Evolutionary conservation across 345 rosid species (phyloP).

Genomic region (Syzygium oleosum): DNA sequence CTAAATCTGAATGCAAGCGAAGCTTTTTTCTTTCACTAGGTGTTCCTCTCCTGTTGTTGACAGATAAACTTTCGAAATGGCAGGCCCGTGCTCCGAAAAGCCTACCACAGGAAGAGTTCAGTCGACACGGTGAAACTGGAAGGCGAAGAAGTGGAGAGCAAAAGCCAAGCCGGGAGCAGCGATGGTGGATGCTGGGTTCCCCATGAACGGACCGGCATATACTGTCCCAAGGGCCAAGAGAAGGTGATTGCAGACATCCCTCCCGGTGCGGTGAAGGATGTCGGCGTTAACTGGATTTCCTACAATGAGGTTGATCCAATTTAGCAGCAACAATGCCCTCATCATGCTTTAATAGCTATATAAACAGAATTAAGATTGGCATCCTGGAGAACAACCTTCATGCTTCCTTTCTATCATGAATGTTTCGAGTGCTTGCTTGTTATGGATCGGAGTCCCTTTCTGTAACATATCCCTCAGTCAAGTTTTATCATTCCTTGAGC

Average conservation of each 20-base stretch:
- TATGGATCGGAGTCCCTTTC: not conserved
- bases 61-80: not conserved
- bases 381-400: not conserved
- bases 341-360: not conserved
- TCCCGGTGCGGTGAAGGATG: slow-evolving; percentile 16
- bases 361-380: not conserved
- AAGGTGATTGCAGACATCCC: slow-evolving; percentile 33
- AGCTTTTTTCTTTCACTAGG: not conserved
- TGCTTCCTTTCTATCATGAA: not conserved
- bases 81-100: slow-evolving; percentile 23
- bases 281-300: slow-evolving; percentile 7
- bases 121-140: slow-evolving; percentile 5
- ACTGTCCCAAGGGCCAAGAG: slow-evolving; percentile 44
- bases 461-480: not conserved
- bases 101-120: slow-evolving; percentile 18
- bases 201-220: slow-evolving; percentile 28
- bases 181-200: slow-evolving; percentile 22
- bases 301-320: not conserved
- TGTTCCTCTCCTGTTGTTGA: not conserved
- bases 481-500: not conserved
- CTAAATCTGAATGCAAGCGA: not conserved
- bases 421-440: not conserved
- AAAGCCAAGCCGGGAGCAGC: not conserved
- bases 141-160: slow-evolving; percentile 14
- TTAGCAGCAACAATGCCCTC: not conserved